Evolutionary conservation across 2,329 filamentous ascomycete genomes (phyloP), one percentile per base, ranked within the genome.

Genomic region (Sphaerulina musiva): DNA sequence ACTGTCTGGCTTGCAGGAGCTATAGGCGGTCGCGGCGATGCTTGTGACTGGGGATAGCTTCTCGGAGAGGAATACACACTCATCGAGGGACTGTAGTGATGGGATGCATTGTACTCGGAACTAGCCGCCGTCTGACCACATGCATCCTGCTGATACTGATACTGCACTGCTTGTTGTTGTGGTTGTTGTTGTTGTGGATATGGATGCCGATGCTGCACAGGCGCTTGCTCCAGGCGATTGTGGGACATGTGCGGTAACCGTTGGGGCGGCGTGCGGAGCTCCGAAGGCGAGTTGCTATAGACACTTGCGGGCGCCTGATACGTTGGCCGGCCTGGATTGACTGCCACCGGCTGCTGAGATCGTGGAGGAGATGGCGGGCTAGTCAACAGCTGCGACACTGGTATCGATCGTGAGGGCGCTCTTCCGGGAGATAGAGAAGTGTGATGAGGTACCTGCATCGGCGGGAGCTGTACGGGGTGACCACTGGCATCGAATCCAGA

Each of bases 361-460:
- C 39, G 50, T 14, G 64, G 54, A 66, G 68, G 58, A 68, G 70
- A 68, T 51, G 71, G 68, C 20, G 59, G 59, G 38, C 56, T 51
- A 23, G 59, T 42, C n/a, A 61, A 59, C 11, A 70, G 67, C 56
- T 62, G 51, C 34, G 60, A 39, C 7, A 64, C 62, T 12, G 61
- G 56, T 44, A 64, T 61, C 9, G 60, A 57, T 43, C 60, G 44
- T 34, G 57, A 51, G 8, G 54, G 53, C 10, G 51, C n/a, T 46
- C 51, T 52, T 26, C 58, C 26, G 14, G 56, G 53, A 11, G 54
- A 58, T 23, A 29, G 26, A 54, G 67, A 64, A 48, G 67, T 67
- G 31, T 69, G 70, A 20, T 69, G 70, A 47, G 70, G 68, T 23
- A 73, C 62, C 46, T 69, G 71, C 51, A 72, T 67, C 38, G 71